These are phyloP conservation scores for Starmerella cellae DNA, from an alignment of 805 yeast species.

Conservation along the genomic window DNA sequence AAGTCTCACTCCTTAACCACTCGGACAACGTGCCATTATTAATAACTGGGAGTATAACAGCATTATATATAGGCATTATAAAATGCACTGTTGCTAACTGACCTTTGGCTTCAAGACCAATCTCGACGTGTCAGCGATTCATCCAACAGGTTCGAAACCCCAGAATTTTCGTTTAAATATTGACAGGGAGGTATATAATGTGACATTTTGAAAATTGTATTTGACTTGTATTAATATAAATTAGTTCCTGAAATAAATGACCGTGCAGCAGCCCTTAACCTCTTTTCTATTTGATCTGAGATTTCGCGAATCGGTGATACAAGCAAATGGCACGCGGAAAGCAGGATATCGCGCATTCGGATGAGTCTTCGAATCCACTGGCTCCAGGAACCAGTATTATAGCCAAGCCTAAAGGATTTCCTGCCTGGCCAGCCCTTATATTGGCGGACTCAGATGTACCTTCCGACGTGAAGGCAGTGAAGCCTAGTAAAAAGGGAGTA, in stretches of 20 bases:
- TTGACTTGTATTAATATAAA: background rate
- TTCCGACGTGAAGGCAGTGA: slow-evolving; percentile 36
- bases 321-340: slow-evolving; percentile 1
- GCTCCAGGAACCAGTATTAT: slow-evolving; percentile 43
- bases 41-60: background rate
- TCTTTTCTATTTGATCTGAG: background rate
- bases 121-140: too few relatives aligned
- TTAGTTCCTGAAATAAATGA: too few relatives aligned
- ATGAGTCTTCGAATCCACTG: slow-evolving; percentile 31
- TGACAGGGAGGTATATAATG: too few relatives aligned
- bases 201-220: too few relatives aligned
- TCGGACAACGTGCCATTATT: slow-evolving; percentile 30
- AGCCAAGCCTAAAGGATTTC: slow-evolving; percentile 69
- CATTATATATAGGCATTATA: background rate
- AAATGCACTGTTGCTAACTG: background rate
- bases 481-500: slow-evolving; percentile 33
- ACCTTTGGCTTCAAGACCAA: background rate
- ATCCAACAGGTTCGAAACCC: too few relatives aligned
- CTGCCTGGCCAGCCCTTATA: slow-evolving; percentile 81
- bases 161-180: too few relatives aligned
- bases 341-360: background rate
- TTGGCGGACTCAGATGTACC: slow-evolving; percentile 51
- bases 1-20: slow-evolving; percentile 36
- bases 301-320: background rate
- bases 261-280: background rate